phyloP scores from a whole-genome alignment of 2,329 filamentous ascomycete genomes.

The Fusarium xyrophilum region DNA sequence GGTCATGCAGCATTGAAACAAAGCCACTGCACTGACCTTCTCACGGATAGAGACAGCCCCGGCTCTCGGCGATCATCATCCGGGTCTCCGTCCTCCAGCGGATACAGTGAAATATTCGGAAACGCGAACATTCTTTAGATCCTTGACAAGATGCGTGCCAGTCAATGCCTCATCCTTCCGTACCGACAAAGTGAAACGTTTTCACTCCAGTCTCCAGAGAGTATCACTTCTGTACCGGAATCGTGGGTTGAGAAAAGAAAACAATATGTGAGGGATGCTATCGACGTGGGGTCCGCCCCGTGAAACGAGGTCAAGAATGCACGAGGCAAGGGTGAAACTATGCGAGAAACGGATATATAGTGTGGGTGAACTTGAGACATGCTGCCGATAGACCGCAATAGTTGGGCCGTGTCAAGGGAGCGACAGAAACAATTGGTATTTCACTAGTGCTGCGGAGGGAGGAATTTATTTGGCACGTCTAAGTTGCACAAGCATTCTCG shows the following conservation, averaged over 20 bases:
- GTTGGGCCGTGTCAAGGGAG: background rate
- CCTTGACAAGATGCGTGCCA: constrained; percentile 25
- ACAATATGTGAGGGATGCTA: constrained; percentile 32
- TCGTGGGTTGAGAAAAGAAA: constrained; percentile 10
- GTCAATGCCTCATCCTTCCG: constrained; percentile 19
- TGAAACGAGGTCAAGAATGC: constrained; percentile 29
- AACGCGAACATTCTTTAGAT: background rate
- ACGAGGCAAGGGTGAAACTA: constrained; percentile 30
- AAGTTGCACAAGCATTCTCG: constrained; percentile 3
- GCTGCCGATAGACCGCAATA: constrained; percentile 2
- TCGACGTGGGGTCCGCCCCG: constrained; percentile 17
- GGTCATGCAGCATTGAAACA: too few species aligned
- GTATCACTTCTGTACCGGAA: constrained; percentile 1
- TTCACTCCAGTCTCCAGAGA: background rate
- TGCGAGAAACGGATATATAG: constrained; percentile 11
- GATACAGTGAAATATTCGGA: constrained; percentile 11
- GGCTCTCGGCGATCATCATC: constrained; percentile 5
- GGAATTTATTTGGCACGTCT: background rate
- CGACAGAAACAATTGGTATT: constrained; percentile 15
- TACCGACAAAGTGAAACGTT: constrained; percentile 26
- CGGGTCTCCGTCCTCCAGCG: constrained; percentile 22
- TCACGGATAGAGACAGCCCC: background rate
- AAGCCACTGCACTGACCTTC: too few species aligned
- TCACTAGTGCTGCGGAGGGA: constrained; percentile 12
- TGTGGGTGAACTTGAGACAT: background rate